These are phyloP conservation scores for Ophiocytium majus DNA, from an alignment of 352 stramenopile species.

Conservation along the genomic window DNA sequence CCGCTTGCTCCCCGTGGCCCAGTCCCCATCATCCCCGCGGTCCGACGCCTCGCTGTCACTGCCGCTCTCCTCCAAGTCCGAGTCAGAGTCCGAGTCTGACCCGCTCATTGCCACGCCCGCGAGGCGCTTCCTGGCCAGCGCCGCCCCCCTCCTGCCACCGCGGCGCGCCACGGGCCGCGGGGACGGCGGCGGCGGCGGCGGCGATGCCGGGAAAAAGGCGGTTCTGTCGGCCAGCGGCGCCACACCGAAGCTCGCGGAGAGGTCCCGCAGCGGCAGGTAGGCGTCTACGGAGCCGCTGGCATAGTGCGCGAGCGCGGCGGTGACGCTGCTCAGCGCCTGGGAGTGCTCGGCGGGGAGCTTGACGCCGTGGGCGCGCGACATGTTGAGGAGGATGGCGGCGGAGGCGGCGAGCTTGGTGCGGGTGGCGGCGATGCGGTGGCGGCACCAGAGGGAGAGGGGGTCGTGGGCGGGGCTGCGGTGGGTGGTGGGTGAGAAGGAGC, in stretches of 20 bases:
- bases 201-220: too few species aligned
- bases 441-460: background rate
- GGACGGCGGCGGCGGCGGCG: too few species aligned
- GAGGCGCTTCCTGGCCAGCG: too few species aligned
- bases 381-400: background rate
- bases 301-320: background rate
- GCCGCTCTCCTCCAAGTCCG: too few species aligned
- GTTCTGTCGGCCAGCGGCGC: background rate
- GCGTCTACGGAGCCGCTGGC: background rate
- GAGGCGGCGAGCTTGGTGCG: background rate
- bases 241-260: background rate
- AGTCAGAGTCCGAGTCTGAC: too few species aligned
- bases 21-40: too few species aligned
- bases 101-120: too few species aligned
- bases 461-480: background rate
- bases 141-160: too few species aligned
- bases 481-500: constrained; percentile 1
- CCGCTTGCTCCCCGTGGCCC: too few species aligned
- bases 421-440: background rate
- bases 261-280: background rate
- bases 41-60: too few species aligned
- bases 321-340: background rate
- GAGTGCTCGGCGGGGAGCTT: background rate
- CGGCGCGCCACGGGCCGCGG: too few species aligned
- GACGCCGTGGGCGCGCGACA: background rate